Evolutionary conservation across 345 rosid genomes (phyloP).

Genomic region (Cochlearia excelsa): DNA sequence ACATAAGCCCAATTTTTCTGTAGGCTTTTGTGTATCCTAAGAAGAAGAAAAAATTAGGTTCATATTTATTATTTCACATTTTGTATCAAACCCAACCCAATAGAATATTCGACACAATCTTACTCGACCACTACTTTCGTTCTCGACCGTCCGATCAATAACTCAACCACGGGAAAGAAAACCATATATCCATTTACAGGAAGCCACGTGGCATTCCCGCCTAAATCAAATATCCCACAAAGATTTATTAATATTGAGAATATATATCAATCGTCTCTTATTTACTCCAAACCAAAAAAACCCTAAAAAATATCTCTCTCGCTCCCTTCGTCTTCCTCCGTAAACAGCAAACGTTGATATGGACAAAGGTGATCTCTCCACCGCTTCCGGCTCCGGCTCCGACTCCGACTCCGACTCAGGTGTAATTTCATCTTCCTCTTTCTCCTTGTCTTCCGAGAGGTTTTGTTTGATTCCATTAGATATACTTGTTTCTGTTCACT

Average conservation of each 20-base stretch:
- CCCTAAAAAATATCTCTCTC: neutral
- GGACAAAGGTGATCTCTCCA: constrained; percentile 3
- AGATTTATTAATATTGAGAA: neutral
- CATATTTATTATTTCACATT: no score
- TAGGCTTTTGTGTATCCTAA: no score
- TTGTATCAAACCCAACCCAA: no score
- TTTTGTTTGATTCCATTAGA: neutral
- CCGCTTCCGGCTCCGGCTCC: neutral
- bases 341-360: neutral
- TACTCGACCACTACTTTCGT: neutral
- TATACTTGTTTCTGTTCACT: neutral
- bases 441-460: neutral
- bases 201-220: constrained; percentile 25
- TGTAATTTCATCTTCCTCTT: neutral
- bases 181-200: neutral
- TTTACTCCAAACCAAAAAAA: neutral
- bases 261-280: constrained; percentile 1
- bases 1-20: no score
- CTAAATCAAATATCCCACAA: constrained; percentile 17
- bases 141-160: constrained; percentile 4
- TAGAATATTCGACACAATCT: constrained; percentile 11
- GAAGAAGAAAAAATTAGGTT: no score
- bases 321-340: neutral
- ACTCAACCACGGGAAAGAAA: neutral
- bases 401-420: constrained; percentile 8